Evolutionary conservation across 768 basidiomycete species (phyloP), one percentile per base, ranked within the genome.

Genomic region (Suillus plorans): DNA sequence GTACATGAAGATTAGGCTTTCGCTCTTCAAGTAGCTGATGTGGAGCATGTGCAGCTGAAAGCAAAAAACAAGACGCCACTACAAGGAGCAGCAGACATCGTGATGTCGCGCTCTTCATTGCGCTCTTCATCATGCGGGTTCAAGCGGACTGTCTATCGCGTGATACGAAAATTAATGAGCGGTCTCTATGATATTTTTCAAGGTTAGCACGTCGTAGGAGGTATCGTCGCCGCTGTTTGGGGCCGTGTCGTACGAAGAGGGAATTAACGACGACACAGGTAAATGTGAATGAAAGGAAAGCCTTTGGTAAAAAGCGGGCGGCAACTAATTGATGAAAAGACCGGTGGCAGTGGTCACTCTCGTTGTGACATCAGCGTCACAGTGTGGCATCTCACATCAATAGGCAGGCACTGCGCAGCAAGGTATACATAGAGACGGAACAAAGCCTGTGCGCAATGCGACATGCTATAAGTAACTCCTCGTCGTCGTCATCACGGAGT

Each of bases 1-100:
- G 71, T 59, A 71, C 63, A 68, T 72, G 69, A 58, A 66, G 25
- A 31, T 20, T 45, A 45, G 49, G 65, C 14, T 31, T 52, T 42
- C 53, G 69, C 36, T 59, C 64, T 55, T 66, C 60, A 37, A 73
- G 65, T 53, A 65, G 66, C 42, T 70, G 65, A 36, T 68, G 55
- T 73, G 63, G 67, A 75, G 68, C 72, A 55, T 70, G 61, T 18
- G 68, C 67, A 44, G 70, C 73, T 60, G 74, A 65, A 18, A 78
- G 63, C 47, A 74, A 45, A 50, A 70, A 72, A 39, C 72, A 73
- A 31, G 73, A 69, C 7, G 71, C 63, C 42, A 71, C 57, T 37
- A 74, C 69, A 28, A 81, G 58, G 36, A 78, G 59, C 12, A 59
- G 41, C 37, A 80, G 67, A 60, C 66, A 68, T 45, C 70, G 65